Evolutionary conservation across 2,329 filamentous ascomycete species (phyloP).

Genomic region (Ceratocystis ficicola): DNA sequence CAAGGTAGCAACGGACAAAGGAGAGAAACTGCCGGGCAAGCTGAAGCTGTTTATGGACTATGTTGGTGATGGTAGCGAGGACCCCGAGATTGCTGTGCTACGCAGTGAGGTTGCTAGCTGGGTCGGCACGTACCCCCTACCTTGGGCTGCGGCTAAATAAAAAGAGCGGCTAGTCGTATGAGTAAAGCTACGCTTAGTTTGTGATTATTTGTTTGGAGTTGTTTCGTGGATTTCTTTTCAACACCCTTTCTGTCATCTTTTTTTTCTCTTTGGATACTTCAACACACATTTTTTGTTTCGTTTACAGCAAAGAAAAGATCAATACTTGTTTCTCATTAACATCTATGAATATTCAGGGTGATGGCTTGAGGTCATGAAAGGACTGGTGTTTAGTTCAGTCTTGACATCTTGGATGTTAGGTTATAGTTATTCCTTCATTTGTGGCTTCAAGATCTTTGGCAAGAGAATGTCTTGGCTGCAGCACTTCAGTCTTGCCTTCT

Average conservation of each 20-base stretch:
- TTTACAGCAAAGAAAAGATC: neutral
- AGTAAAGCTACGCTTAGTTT: neutral
- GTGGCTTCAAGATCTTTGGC: neutral
- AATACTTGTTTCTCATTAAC: neutral
- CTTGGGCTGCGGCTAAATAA: conserved; percentile 42
- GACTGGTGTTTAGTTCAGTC: neutral
- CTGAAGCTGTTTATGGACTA: conserved; percentile 57
- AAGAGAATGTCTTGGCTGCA: neutral
- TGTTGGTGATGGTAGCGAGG: conserved; percentile 53
- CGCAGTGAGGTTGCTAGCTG: conserved; percentile 65
- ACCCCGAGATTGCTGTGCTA: conserved; percentile 60
- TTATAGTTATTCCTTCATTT: neutral
- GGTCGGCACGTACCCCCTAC: conserved; percentile 61
- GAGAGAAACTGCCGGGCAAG: conserved; percentile 52
- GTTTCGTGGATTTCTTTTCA: neutral
- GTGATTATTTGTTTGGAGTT: conserved; percentile 2
- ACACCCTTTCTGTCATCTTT: neutral
- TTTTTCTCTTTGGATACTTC: conserved; percentile 5
- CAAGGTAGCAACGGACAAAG: conserved; percentile 54
- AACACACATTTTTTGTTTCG: neutral
- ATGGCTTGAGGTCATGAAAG: neutral
- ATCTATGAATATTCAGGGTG: neutral
- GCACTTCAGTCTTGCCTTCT: neutral
- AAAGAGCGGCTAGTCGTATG: neutral
- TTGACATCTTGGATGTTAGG: neutral